A percentile compares a stretch with the other conserved stretches of the same genome.
phyloP scores from a whole-genome alignment of 148 eudicot genomes.

The Pharnaceum exiguum region DNA sequence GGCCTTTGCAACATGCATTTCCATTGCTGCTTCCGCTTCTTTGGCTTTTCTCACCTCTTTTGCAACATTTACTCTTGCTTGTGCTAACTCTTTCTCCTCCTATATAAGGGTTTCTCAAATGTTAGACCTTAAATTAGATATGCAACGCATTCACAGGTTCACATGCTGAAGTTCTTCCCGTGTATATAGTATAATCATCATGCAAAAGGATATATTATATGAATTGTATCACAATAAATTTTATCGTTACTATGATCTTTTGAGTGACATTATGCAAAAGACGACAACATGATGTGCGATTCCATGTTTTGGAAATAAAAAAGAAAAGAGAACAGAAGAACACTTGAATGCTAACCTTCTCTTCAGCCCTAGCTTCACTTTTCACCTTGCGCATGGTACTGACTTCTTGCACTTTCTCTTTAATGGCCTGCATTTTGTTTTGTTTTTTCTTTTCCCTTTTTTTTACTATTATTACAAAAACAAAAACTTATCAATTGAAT shows the following conservation, averaged over 20 bases:
- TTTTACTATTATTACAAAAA: too few species aligned
- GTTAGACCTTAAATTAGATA: neutral
- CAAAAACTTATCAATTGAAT: too few species aligned
- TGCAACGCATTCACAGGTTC: neutral
- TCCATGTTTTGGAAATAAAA: too few species aligned
- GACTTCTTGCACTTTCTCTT: slow-evolving; percentile 47
- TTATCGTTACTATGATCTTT: too few species aligned
- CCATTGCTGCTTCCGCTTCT: slow-evolving; percentile 65
- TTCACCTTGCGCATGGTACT: slow-evolving; percentile 46
- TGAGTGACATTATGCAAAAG: neutral
- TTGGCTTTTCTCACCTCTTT: slow-evolving; percentile 57
- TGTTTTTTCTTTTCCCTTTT: neutral
- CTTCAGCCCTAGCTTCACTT: slow-evolving; percentile 55
- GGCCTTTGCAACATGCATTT: slow-evolving; percentile 51
- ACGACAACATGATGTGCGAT: neutral
- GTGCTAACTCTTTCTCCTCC: slow-evolving; percentile 58
- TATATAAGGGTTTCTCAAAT: neutral
- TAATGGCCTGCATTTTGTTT: slow-evolving; percentile 59
- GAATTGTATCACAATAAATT: too few species aligned
- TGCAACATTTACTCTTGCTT: slow-evolving; percentile 43
- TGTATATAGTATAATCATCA: too few species aligned
- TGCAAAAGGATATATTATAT: too few species aligned
- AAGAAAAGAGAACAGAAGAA: neutral
- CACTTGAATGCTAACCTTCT: slow-evolving; percentile 35
- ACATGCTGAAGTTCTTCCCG: neutral